These are phyloP conservation scores for Geum urbanum DNA, from an alignment of 306 rosid genomes.

Conservation along the genomic window DNA sequence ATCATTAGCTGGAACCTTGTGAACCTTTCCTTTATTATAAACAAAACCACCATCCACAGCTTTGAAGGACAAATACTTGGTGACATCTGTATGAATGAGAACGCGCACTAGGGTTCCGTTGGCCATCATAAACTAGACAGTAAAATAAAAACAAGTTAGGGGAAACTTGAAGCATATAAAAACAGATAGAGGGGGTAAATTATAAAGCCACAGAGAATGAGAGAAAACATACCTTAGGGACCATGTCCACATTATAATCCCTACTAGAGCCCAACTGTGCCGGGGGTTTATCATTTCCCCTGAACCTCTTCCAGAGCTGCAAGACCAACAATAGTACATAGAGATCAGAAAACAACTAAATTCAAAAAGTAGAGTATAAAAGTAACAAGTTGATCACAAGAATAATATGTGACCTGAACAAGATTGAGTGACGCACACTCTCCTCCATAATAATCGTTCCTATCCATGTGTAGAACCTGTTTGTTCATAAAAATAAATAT, in stretches of 20 bases:
- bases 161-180: background rate
- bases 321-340: conserved; percentile 11
- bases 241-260: conserved; percentile 94
- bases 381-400: background rate
- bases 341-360: background rate
- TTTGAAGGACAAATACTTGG: conserved; percentile 88
- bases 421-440: conserved; percentile 92
- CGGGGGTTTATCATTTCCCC: conserved; percentile 83
- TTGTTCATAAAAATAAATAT: background rate
- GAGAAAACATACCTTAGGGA: conserved; percentile 63
- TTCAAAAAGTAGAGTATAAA: background rate
- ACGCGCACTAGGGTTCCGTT: conserved; percentile 93
- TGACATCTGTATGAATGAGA: conserved; percentile 91
- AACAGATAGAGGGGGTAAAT: background rate
- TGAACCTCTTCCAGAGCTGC: conserved; percentile 94
- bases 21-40: conserved; percentile 81
- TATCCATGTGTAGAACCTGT: conserved; percentile 94
- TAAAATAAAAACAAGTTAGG: background rate
- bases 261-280: conserved; percentile 85
- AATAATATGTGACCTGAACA: conserved; percentile 45
- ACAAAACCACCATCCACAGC: conserved; percentile 80
- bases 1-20: conserved; percentile 89
- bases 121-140: conserved; percentile 88
- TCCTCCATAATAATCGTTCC: conserved; percentile 95
- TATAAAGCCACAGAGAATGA: background rate